These are phyloP conservation scores for Coprinopsis strossmayeri DNA, from an alignment of 768 basidiomycete genomes.

Conservation along the genomic window DNA sequence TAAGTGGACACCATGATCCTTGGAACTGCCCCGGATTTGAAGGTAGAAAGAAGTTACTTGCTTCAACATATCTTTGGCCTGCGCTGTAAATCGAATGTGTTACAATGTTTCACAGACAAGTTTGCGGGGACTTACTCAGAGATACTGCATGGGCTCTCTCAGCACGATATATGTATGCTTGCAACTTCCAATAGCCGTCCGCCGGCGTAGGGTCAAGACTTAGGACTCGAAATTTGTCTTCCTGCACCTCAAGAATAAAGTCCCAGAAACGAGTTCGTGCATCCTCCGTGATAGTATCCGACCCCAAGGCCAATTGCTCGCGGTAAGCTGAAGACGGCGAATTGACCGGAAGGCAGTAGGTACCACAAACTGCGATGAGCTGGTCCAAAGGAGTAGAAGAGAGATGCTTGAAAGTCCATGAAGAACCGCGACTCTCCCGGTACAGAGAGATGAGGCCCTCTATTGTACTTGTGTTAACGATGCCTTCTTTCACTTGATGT, in stretches of 20 bases:
- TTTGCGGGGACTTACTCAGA: background rate
- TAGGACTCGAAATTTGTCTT: slow-evolving; percentile 32
- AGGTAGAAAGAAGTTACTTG: background rate
- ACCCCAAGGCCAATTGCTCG: background rate
- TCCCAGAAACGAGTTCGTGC: slow-evolving; percentile 36
- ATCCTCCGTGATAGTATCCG: background rate
- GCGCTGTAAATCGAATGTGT: background rate
- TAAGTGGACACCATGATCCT: slow-evolving; percentile 29
- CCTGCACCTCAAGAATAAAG: slow-evolving; percentile 37
- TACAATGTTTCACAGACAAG: background rate
- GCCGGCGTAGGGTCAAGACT: slow-evolving; percentile 23
- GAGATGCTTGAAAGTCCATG: background rate
- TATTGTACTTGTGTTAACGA: too few relatives aligned
- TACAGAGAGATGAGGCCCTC: background rate
- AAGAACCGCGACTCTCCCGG: background rate
- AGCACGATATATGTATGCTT: background rate
- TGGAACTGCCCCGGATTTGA: background rate
- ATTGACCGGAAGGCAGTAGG: background rate
- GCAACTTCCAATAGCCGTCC: slow-evolving; percentile 65
- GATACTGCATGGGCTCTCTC: background rate
- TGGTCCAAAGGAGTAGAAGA: background rate
- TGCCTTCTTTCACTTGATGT: too few relatives aligned
- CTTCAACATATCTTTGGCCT: background rate
- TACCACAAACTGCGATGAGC: background rate
- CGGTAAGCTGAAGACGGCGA: background rate